Evolutionary conservation across 306 rosid genomes (phyloP), one percentile per base, ranked within the genome.

Genomic region (Cucurbita moschata): DNA sequence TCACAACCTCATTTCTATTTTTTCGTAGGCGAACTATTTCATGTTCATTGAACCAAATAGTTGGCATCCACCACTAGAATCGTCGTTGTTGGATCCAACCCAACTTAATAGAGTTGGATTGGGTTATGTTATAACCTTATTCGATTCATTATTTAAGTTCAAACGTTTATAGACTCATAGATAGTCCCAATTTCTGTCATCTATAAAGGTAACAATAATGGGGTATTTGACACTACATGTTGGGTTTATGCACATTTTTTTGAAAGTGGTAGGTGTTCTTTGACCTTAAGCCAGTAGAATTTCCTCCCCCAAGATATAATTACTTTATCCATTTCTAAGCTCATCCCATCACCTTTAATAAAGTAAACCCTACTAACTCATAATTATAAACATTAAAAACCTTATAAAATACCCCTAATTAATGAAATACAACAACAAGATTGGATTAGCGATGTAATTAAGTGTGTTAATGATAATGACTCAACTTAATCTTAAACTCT

Each of bases 251-350:
- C 58, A 53, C 58, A 16, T 0, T 3, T 60, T 19, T 42, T 40
- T 3, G 57, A 15, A 13, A 68, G 43, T 68, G 73, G 73, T 68
- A 68, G 73, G 57, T 68, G 57, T 68, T 68, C 57, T 68, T 69
- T 69, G 57, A 46, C 73, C 73, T 68, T 23, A 68, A 46, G 21
- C 43, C 5, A 46, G 73, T 47, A 46, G 21, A 68, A 39, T 63
- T 68, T 68, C 38, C 7, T 21, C 18, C 42, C 47, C 54, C 38
- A 19, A 18, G n/a, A 65, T 68, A 46, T 21, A 47, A 46, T 68
- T 68, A 68, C 18, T 49, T 68, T 47, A 46, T 68, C 73, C 57
- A 43, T 47, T 68, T 47, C 6, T 23, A 7, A 67, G 4, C 57
- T 6, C 57, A 47, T 68, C 39, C 49, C 23, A 50, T 68, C 57